Evolutionary conservation across 768 basidiomycete genomes (phyloP).

Genomic region (Suillus variegatus): DNA sequence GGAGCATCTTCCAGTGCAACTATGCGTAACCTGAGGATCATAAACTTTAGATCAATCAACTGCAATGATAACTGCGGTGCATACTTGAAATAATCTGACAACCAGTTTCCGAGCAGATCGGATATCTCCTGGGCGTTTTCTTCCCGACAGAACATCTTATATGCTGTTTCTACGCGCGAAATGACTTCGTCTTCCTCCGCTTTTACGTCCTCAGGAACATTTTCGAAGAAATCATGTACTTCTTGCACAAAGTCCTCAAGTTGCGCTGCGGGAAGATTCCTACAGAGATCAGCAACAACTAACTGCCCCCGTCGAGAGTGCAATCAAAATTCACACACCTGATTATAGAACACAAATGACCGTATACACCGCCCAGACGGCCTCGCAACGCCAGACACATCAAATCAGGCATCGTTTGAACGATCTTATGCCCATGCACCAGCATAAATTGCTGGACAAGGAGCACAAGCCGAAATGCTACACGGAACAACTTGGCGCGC

Average conservation of each 20-base stretch:
- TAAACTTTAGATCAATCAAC: neutral
- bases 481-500: slow-evolving; percentile 36
- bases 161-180: slow-evolving; percentile 25
- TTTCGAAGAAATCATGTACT: slow-evolving; percentile 40
- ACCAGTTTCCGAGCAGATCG: slow-evolving; percentile 46
- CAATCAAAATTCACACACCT: slow-evolving; percentile 39
- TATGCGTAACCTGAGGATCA: slow-evolving; percentile 39
- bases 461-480: slow-evolving; percentile 50
- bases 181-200: slow-evolving; percentile 35
- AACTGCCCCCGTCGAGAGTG: slow-evolving; percentile 17
- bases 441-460: slow-evolving; percentile 46
- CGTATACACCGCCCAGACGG: slow-evolving; percentile 42
- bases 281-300: slow-evolving; percentile 18
- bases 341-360: slow-evolving; percentile 46
- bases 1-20: slow-evolving; percentile 48
- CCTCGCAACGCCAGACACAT: slow-evolving; percentile 51
- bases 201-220: slow-evolving; percentile 33
- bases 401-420: slow-evolving; percentile 37
- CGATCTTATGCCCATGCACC: slow-evolving; percentile 42
- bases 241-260: slow-evolving; percentile 40
- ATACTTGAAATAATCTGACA: slow-evolving; percentile 52
- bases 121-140: slow-evolving; percentile 20
- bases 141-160: slow-evolving; percentile 20
- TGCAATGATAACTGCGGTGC: slow-evolving; percentile 15
- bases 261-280: slow-evolving; percentile 42